Evolutionary conservation across 148 eudicot species (phyloP), one percentile per base, ranked within the genome.

Genomic region (Persicaria maculosa): DNA sequence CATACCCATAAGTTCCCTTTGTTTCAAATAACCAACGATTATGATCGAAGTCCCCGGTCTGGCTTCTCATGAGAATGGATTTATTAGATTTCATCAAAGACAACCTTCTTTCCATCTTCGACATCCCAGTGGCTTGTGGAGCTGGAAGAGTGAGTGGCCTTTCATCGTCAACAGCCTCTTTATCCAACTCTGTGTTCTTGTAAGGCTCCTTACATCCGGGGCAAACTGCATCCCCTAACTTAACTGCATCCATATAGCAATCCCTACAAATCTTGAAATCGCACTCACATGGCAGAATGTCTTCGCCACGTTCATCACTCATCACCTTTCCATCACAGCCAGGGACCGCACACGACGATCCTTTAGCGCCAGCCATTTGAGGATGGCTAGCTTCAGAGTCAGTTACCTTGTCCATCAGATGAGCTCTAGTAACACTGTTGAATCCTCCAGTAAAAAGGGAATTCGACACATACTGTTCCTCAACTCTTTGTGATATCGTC

Each of bases 261-360:
- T 93, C 98, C 72, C 92, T 83, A 50, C 98, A 93, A 9, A 93
- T 93, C 79, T 90, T 91, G 79, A 89, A 93, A 75, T 91, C 98
- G 61, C 96, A 93, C 48, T 87, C 96, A 45, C 98, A 93, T 0
- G 98, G 98, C 71, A 93, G 88, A 72, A 93, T 86, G 74, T 93
- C 96, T 50, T 47, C 44, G 0, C 97, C 97, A 68, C 96, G 80
- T 43, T 81, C 92, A 72, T 93, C 96, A 68, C 91, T 93, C 98
- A 93, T 89, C 74, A 89, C 98, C 48, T 88, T 90, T 25, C 89
- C 96, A 79, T 89, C 98, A 79, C 98, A 93, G 9, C 96, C 98
- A 17, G 80, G 88, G n/a, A 93, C 61, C 0, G 85, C 82, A 85
- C 98, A 93, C 0, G 93, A 84, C 40, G 98, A 93, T 20, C 98